Evolutionary conservation across 108 stramenopile species (phyloP), one percentile per base, ranked within the genome.

Genomic region (Nitzschia inconspicua): DNA sequence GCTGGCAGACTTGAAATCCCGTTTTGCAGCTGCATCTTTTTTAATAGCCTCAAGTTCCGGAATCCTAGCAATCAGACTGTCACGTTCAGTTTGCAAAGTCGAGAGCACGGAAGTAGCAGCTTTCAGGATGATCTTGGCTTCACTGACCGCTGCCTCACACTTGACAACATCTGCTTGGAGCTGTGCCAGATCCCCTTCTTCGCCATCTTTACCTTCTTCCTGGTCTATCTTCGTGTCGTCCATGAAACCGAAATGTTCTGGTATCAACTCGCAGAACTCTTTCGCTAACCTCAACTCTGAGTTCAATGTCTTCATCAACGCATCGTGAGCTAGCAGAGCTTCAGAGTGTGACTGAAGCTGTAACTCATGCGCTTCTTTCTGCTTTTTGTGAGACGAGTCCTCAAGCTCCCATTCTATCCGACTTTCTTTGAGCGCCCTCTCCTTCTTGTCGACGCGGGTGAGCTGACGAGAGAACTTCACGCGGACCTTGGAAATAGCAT

Each of bases 1-100:
- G 1, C 79, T 83, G 22, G 89, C 93, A 4, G 77, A 64, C 65
- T 91, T 91, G 72, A 91, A 95, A 74, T 95, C 88, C 19, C 89
- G 72, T 31, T 67, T 74, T 7, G 83, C 75, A 3, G 86, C 93
- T 7, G 86, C 86, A 18, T 58, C 52, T 46, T 86, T 86, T 64
- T 95, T 95, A 10, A 72, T 63, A 11, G 63, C 80, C 65, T 95
- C 88, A 26, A 91, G 70, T 35, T 77, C 59, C 23, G 93, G 89
- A 28, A 95, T 65, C 7, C 60, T 62, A 18, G 41, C 57, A 29
- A 82, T 53, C 39, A 95, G 59, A 9, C 24, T n/a, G 6, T 54
- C 49, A 23, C 75, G 43, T 58, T 88, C 93, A 7, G 60, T 59
- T 42, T 81, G 60, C 28, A 93, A 57, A 40, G 54, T 80, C 23